Percentiles rank a stretch among this genome's conserved stretches.
phyloP scores from a whole-genome alignment of 2,329 filamentous ascomycete genomes.

The Dissoconium aciculare region DNA sequence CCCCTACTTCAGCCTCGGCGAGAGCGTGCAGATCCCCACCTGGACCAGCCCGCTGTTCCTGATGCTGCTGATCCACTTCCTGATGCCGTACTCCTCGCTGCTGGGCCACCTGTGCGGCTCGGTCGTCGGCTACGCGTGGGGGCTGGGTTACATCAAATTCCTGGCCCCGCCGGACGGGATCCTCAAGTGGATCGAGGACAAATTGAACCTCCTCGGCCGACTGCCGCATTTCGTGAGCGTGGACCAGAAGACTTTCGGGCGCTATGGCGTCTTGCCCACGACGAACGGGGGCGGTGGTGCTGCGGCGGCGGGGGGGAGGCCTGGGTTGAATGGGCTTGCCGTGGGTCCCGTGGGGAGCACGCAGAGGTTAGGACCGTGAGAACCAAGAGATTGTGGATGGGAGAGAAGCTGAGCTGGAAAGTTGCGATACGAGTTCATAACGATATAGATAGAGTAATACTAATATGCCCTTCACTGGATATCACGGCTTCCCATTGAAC shows the following conservation, averaged over 20 bases:
- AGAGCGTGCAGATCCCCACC: slow-evolving; percentile 66
- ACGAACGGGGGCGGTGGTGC: slow-evolving; percentile 15
- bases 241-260: slow-evolving; percentile 88
- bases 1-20: slow-evolving; percentile 55
- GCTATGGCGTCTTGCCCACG: slow-evolving; percentile 70
- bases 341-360: slow-evolving; percentile 49
- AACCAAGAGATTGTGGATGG: slow-evolving; percentile 1
- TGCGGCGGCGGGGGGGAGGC: slow-evolving; percentile 18
- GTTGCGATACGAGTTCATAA: too few species aligned
- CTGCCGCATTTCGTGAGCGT: slow-evolving; percentile 87
- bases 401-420: too few species aligned
- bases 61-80: slow-evolving; percentile 56
- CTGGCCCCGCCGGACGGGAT: slow-evolving; percentile 80
- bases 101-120: slow-evolving; percentile 76
- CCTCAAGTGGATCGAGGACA: slow-evolving; percentile 74
- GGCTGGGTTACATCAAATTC: slow-evolving; percentile 75
- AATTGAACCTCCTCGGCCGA: slow-evolving; percentile 68
- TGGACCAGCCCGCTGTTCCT: slow-evolving; percentile 79
- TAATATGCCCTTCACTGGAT: too few species aligned
- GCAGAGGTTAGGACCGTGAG: slow-evolving; percentile 55
- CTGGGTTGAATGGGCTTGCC: slow-evolving; percentile 25
- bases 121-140: slow-evolving; percentile 74
- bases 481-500: too few species aligned
- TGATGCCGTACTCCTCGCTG: slow-evolving; percentile 70
- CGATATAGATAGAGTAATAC: too few species aligned